Evolutionary conservation across 2,329 filamentous ascomycete genomes (phyloP).

Genomic region (Tolypocladium cylindrosporum): DNA sequence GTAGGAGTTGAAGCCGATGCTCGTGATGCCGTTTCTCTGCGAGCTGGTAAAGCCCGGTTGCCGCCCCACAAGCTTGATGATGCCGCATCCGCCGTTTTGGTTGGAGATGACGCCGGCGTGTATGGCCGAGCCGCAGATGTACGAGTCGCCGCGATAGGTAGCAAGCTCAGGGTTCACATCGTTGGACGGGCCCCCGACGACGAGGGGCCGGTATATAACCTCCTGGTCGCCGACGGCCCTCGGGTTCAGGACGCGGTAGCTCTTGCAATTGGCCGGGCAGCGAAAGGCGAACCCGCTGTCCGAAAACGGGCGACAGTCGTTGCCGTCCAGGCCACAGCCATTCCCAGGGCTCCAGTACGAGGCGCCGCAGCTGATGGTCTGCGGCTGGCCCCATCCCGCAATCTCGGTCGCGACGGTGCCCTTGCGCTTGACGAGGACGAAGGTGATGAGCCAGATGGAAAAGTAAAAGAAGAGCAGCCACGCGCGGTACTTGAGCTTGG

Average conservation of each 20-base stretch:
- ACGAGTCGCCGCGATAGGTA: slow-evolving; percentile 81
- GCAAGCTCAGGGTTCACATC: slow-evolving; percentile 31
- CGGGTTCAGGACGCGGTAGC: slow-evolving; percentile 56
- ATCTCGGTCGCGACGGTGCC: slow-evolving; percentile 52
- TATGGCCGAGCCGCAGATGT: slow-evolving; percentile 75
- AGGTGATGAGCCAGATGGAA: slow-evolving; percentile 58
- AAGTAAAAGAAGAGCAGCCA: slow-evolving; percentile 50
- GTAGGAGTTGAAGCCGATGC: slow-evolving; percentile 71
- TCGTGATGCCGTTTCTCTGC: slow-evolving; percentile 63
- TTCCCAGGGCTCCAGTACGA: slow-evolving; percentile 65
- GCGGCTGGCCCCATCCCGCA: slow-evolving; percentile 55
- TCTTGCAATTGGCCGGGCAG: slow-evolving; percentile 63
- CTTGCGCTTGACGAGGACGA: slow-evolving; percentile 56
- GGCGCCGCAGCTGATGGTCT: slow-evolving; percentile 54
- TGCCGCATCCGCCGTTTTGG: slow-evolving; percentile 67
- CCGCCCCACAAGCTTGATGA: slow-evolving; percentile 63
- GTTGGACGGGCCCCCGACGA: slow-evolving; percentile 54
- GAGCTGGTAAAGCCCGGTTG: slow-evolving; percentile 53
- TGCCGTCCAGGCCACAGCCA: slow-evolving; percentile 63
- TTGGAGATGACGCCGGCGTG: slow-evolving; percentile 72
- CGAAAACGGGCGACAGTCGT: slow-evolving; percentile 64
- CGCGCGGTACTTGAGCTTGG: slow-evolving; percentile 47
- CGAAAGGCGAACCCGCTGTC: slow-evolving; percentile 62
- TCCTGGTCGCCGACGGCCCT: slow-evolving; percentile 65
- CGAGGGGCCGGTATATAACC: slow-evolving; percentile 52